These are phyloP conservation scores for Sphaerulina vaccinii DNA, from an alignment of 2,329 filamentous ascomycete species.

Conservation along the genomic window DNA sequence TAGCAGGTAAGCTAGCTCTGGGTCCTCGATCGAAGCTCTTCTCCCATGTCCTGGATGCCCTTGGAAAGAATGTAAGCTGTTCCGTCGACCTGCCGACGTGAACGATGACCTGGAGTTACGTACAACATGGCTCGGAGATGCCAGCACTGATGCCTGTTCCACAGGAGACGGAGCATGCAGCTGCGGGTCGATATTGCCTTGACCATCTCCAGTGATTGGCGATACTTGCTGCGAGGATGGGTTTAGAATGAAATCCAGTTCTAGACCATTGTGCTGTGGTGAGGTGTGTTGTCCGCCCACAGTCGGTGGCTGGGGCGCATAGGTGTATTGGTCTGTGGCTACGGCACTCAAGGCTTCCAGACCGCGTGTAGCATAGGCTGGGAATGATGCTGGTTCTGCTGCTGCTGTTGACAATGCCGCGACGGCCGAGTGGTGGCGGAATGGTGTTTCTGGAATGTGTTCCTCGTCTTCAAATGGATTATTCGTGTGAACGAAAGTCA, in stretches of 20 bases:
- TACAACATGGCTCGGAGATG: constrained; percentile 32
- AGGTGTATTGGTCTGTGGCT: constrained; percentile 47
- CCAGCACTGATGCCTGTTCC: constrained; percentile 10
- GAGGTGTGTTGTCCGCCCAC: constrained; percentile 29
- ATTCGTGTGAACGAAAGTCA: constrained; percentile 62
- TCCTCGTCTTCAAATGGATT: constrained; percentile 58
- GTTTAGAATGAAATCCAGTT: constrained; percentile 59
- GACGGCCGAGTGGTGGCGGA: too few relatives aligned
- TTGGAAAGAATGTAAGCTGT: constrained; percentile 31
- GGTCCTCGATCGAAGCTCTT: constrained; percentile 31
- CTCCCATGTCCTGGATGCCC: constrained; percentile 4
- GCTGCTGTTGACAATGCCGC: constrained; percentile 4
- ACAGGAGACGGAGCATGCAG: constrained; percentile 29
- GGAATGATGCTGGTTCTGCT: constrained; percentile 27
- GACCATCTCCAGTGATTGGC: constrained; percentile 17
- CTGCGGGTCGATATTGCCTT: constrained; percentile 34
- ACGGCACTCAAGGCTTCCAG: constrained; percentile 56
- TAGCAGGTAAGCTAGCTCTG: constrained; percentile 55
- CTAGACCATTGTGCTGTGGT: constrained; percentile 36
- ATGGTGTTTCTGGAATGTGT: too few relatives aligned
- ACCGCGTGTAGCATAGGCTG: constrained; percentile 45
- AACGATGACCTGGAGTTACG: constrained; percentile 34
- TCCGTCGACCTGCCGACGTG: constrained; percentile 26
- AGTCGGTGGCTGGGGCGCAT: constrained; percentile 33
- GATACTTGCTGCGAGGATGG: constrained; percentile 42